Evolutionary conservation across 768 basidiomycete genomes (phyloP), one percentile per base, ranked within the genome.

Genomic region (Pisolithus marmoratus): DNA sequence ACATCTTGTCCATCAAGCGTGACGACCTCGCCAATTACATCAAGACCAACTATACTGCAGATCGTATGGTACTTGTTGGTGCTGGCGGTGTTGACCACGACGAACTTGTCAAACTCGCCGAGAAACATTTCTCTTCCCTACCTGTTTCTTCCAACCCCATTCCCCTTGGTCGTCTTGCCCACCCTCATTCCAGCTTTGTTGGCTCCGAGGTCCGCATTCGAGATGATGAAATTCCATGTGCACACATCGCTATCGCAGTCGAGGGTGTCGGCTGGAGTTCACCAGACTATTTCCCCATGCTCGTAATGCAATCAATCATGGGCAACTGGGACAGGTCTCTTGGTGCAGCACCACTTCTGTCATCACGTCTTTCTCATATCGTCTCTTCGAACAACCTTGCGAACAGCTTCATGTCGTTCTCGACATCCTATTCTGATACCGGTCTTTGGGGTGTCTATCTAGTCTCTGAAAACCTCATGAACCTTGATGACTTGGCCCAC

Each of bases 331-430:
- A 99, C 68, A 84, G 96, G 60, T 90, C 88, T 44, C 84, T 98
- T 61, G 96, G 95, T 60, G 83, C 92, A 45, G 86, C 91, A 3
- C 80, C 91, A 22, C 78, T 96, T 49, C 83, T 95, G 57, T 93
- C 90, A 54, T 96, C 93, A 48, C 84, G 87, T 48, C 85, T 99
- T 50, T 90, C 89, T 23, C 88, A 94, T 70, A 87, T 93, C 69
- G 79, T 98, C 62, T 90, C 92, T 36, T 76, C 80, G 49, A 85
- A 97, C 81, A 90, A 91, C 78, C 91, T 98, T 66, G 96, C 96
- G 64, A 99, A 98, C 78, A 92, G 88, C 53, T 99, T 90, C 87
- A 95, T 97, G 91, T 91, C 89, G 49, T 99, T 98, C 85, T 95
- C 93, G 17, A 98, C 95, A 2, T 92, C 89, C 6, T 99, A 99